A percentile compares a stretch with the other conserved stretches of the same genome.
phyloP scores from a whole-genome alignment of 768 basidiomycete genomes.

The Candolleomyces eurysporus region DNA sequence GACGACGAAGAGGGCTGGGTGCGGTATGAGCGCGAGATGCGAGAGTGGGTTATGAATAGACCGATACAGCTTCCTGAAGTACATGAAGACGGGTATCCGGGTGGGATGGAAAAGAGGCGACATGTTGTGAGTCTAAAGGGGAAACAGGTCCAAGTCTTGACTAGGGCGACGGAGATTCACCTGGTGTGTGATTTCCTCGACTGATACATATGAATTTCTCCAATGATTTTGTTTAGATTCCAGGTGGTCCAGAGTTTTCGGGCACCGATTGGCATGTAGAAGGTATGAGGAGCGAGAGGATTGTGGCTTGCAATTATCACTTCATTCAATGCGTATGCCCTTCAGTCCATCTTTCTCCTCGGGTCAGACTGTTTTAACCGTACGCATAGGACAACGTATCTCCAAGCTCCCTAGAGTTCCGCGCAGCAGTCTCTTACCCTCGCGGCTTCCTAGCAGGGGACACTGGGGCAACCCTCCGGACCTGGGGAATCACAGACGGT shows the following conservation, averaged over 20 bases:
- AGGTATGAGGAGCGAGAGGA: constrained; percentile 52
- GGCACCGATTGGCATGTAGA: constrained; percentile 48
- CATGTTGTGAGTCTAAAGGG: constrained; percentile 36
- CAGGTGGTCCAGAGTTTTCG: constrained; percentile 28
- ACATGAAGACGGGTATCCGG: constrained; percentile 39
- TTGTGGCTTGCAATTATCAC: constrained; percentile 46
- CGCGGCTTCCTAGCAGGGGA: constrained; percentile 42
- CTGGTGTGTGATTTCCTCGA: constrained; percentile 32
- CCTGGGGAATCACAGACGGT: constrained; percentile 48
- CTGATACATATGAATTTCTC: neutral
- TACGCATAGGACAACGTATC: constrained; percentile 42
- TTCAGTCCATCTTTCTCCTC: neutral
- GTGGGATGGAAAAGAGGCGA: constrained; percentile 43
- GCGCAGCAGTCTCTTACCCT: constrained; percentile 52
- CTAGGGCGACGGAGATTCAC: constrained; percentile 37
- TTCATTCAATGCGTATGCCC: constrained; percentile 37
- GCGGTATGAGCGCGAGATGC: constrained; percentile 38
- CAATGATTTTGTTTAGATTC: constrained; percentile 14
- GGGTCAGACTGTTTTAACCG: neutral
- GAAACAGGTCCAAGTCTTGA: constrained; percentile 40
- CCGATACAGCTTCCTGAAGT: constrained; percentile 48
- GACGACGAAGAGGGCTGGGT: constrained; percentile 50
- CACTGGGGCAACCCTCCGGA: constrained; percentile 42
- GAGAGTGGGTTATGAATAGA: constrained; percentile 40
- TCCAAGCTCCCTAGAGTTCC: constrained; percentile 36